Evolutionary conservation across 2,329 filamentous ascomycete genomes (phyloP).

Genomic region (Metarhizium robertsii): DNA sequence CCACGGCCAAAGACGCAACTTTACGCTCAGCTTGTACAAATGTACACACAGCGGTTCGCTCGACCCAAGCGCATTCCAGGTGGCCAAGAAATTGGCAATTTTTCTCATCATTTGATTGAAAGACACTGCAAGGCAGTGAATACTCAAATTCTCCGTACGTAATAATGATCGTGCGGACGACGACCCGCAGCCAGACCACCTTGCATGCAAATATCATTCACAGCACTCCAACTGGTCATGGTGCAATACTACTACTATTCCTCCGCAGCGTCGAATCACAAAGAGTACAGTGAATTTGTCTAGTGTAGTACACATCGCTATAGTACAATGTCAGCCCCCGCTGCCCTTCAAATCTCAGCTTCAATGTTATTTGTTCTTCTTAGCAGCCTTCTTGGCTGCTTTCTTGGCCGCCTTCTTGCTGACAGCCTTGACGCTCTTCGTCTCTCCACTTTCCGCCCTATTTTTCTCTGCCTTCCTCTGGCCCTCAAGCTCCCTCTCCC

Average conservation of each 20-base stretch:
- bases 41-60: no score
- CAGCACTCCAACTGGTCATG: not conserved
- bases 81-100: no score
- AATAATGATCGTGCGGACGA: no score
- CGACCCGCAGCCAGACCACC: no score
- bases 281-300: not conserved
- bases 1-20: no score
- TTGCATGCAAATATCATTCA: not conserved
- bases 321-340: not conserved
- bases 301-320: not conserved
- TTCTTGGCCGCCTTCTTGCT: constrained; percentile 27
- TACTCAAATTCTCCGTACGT: no score
- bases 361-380: constrained; percentile 20
- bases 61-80: no score
- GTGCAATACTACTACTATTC: not conserved
- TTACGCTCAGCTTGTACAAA: no score
- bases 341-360: not conserved
- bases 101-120: no score
- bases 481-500: constrained; percentile 31
- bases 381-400: constrained; percentile 25
- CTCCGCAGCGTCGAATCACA: not conserved
- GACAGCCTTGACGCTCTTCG: constrained; percentile 20
- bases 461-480: constrained; percentile 28
- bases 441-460: constrained; percentile 22
- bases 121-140: no score